Evolutionary conservation across 768 basidiomycete species (phyloP), one percentile per base, ranked within the genome.

Genomic region (Russula ochroleuca): DNA sequence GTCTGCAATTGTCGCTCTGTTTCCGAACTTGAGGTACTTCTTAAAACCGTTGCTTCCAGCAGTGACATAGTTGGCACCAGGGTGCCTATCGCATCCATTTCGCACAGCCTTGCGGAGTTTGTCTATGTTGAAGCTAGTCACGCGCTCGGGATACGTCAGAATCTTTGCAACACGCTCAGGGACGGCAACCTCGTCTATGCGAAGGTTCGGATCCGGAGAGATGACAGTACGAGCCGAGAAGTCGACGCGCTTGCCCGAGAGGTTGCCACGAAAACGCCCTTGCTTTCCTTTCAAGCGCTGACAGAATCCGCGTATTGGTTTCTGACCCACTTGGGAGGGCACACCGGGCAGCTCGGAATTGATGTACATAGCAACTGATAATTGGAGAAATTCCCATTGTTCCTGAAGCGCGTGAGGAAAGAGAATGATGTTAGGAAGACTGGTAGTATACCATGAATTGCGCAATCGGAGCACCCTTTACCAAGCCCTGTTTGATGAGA

Each of bases 261-360:
- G 81, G 72, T 99, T 99, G 23, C 97, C 97, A 73, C 97, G 84
- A 77, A 99, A 98, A 52, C 97, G 94, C 70, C 97, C 97, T 73
- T 98, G 96, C 73, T 99, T 99, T 41, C 97, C 97, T 77, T 99
- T 99, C 55, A 99, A 78, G 3, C 97, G 91, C 71, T 99, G 97
- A 50, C 96, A 96, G 72, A 98, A 96, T 17, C 97, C 97, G 59
- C 97, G 87, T 69, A 97, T 96, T 10, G 97, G 96, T 70, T 97
- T 97, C 73, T 91, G 87, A 48, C 90, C 91, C 72, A 85, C 83
- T 73, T 90, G 87, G 3, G 89, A 86, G 1, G 90, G 90, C 13
- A 98, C 86, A 48, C 97, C 97, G 15, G 97, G 97, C 14, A 94
- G 80, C 72, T 98, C 95, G 2, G 96, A 96, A 77, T 98, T 98